Evolutionary conservation across 257 asterid genomes (phyloP), one percentile per base, ranked within the genome.

Genomic region (Scutellaria barbata): DNA sequence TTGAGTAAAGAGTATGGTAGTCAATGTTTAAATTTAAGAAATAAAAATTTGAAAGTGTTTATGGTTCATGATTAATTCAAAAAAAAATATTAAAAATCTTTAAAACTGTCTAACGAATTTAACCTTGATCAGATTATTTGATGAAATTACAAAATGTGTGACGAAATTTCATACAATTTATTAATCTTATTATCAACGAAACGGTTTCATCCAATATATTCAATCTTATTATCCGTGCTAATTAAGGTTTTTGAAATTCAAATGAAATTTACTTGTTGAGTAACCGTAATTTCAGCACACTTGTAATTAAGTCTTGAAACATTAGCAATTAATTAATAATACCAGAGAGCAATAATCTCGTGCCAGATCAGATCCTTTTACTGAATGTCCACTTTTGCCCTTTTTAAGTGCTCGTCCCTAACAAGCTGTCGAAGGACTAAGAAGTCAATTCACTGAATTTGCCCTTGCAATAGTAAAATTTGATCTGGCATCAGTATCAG

Each of bases 251-350:
- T 68, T 37, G 69, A 20, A 63, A 42, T 8, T 39, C 42, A 70
- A 51, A 66, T 63, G 18, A 14, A 59, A 47, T 18, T 46, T 37
- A 58, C 2, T 52, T 14, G 42, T 66, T 25, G 6, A 65, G 68
- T 77, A 77, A 63, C 75, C 77, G 80, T 41, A 57, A 54, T 11
- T 14, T 74, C 62, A 69, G 66, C 66, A 58, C 74, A 48, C 17
- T 45, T 1, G 35, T 30, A 61, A 61, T 51, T 60, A 41, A 47
- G 42, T 50, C 70, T 35, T 62, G 45, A 74, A 16, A 58, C 22
- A 61, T 20, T 20, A 51, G 71, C 37, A 25, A 37, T 25, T 25
- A 47, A 20, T 53, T 25, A 47, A 20, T 53, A 25, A n/a, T 6
- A 62, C 63, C 76, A 59, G 52, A 39, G 33, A 7, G 22, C 18